A percentile compares a stretch with the other conserved stretches of the same genome.
phyloP scores from a whole-genome alignment of 345 rosid genomes.

The Crucihimalaya himalaica region DNA sequence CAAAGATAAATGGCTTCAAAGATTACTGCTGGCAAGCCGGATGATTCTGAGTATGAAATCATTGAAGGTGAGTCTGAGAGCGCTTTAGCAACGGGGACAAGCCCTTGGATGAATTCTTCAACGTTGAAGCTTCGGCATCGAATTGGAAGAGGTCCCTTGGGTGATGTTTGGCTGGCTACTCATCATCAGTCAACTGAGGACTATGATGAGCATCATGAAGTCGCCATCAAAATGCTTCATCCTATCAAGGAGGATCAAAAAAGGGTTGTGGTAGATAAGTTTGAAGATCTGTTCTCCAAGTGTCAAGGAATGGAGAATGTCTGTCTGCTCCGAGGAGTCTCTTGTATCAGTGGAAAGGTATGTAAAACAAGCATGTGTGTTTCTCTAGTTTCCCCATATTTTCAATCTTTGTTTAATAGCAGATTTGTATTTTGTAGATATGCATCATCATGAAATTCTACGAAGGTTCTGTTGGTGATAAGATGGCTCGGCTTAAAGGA shows the following conservation, averaged over 20 bases:
- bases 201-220: constrained; percentile 74
- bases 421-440: constrained; percentile 45
- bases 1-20: constrained; percentile 64
- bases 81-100: constrained; percentile 48
- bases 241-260: constrained; percentile 63
- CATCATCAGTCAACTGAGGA: constrained; percentile 63
- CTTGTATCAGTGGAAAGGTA: constrained; percentile 76
- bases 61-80: constrained; percentile 63
- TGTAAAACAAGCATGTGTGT: constrained; percentile 14
- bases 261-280: constrained; percentile 57
- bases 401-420: background rate
- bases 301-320: constrained; percentile 56
- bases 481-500: constrained; percentile 75
- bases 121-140: constrained; percentile 77
- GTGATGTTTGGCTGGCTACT: constrained; percentile 96
- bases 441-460: constrained; percentile 83
- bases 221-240: constrained; percentile 80
- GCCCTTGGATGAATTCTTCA: constrained; percentile 72
- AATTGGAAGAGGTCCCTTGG: constrained; percentile 92
- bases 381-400: background rate
- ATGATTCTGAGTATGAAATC: constrained; percentile 67
- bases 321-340: constrained; percentile 70
- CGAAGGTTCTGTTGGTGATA: constrained; percentile 88
- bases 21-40: constrained; percentile 44
- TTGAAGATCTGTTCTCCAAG: constrained; percentile 59